Evolutionary conservation across 768 basidiomycete species (phyloP), one percentile per base, ranked within the genome.

Genomic region (Mrakia blollopis): DNA sequence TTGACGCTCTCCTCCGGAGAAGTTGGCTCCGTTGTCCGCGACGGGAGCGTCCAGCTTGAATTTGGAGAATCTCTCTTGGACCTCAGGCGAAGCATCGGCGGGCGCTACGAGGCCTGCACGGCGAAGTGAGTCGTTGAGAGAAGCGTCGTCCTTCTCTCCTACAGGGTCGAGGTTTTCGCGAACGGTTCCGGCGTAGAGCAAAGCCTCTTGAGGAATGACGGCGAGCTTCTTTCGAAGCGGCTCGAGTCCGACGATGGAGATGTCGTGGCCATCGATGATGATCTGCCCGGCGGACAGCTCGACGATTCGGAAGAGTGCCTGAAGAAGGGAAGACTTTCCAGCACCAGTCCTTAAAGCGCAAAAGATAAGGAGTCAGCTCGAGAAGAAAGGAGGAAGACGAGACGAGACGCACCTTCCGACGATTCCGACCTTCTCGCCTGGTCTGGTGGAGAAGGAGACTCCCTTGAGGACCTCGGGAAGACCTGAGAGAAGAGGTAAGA

Each of bases 361-460:
- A 37, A 30, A 8, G 28, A 39, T 0, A 37, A 21, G 44, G 30
- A 47, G 28, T 72, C 32, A 71, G 57, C 47, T 28, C 23, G 13
- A 28, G 9, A 1, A 1, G 47, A 50, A 14, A 18, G 47, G 18
- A 50, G 18, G 13, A 50, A 50, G 47, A 50, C 47, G 47, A 14
- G 47, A 3, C 47, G 47, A 50, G 57, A 57, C 28, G 2, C 25
- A 57, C 57, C 80, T 79, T 0, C 87, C 87, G 25, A 87, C 86
- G 74, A 97, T 89, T n/a, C 96, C 96, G 63, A 96, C 88, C 83
- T 94, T 96, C 82, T 95, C 92, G 65, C 87, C 88, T 0, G 91
- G 86, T 80, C 88, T 86, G 80, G 94, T 89, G 11, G 83, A 86
- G 78, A 98, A 83, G 18, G 87, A 88, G 73, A 98, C 87, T 39